Evolutionary conservation across 1,139 yeast species (phyloP), one percentile per base, ranked within the genome.

Genomic region (Cylindricascospora bacillispora): DNA sequence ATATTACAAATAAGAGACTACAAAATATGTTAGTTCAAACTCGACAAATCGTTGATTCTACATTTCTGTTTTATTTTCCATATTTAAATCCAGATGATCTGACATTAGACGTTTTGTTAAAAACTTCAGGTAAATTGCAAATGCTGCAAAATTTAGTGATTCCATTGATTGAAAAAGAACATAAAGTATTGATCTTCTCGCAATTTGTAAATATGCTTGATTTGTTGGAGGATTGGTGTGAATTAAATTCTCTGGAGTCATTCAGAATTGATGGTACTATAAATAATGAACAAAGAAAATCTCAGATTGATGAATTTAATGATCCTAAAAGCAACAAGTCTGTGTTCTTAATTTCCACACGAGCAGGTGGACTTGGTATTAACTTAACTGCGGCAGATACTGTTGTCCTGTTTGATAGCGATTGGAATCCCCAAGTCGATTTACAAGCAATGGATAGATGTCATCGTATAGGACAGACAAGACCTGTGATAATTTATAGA

Each of bases 391-490:
- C 80, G 1, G 95, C 97, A 1, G 95, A 89, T 44, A 78, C 93
- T 1, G 97, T 89, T 1, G 70, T 89, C 3, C 48, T 89, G 11
- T 85, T 82, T 50, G 98, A 89, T 48, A 79, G 82, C 36, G 97
- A 89, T 51, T 86, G 97, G 95, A 89, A 89, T 46, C 98, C 98
- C 0, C 97, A 89, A 49, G 86, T 83, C 43, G 97, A 89, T 54
- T 59, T 85, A 30, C 98, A 89, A 52, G 97, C 97, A 0, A 89
- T 89, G 70, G 97, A 86, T 48, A 65, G 98, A 35, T 93, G 82
- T 10, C 97, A 89, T 52, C 63, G 98, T 48, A 82, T 89, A 34
- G 97, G 98, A 0, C 98, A 89, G 53, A 64, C 60, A 1, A 73
- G 68, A 32, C 95, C 95, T 0, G 94, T 85, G 2, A 65, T 82